These are phyloP conservation scores for Skeletonema costatum DNA, from an alignment of 108 stramenopile genomes.

Conservation along the genomic window DNA sequence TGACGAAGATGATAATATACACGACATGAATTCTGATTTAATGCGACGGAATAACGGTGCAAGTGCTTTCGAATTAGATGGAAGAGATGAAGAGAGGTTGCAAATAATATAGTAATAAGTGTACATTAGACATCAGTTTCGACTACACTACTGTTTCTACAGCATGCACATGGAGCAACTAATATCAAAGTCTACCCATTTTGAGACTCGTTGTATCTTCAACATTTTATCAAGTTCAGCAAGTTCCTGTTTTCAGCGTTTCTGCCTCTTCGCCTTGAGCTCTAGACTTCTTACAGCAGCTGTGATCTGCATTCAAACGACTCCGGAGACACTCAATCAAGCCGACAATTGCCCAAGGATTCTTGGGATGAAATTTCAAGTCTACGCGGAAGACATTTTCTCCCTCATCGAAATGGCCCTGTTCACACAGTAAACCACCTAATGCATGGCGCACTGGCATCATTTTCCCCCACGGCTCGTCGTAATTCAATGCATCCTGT, in stretches of 20 bases:
- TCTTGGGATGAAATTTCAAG: slow-evolving; percentile 80
- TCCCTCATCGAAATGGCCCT: slow-evolving; percentile 68
- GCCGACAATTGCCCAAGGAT: slow-evolving; percentile 84
- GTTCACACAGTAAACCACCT: slow-evolving; percentile 81
- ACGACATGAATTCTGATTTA: background rate
- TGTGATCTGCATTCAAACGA: slow-evolving; percentile 15
- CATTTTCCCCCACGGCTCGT: slow-evolving; percentile 95
- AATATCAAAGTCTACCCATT: slow-evolving; percentile 72
- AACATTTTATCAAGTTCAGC: slow-evolving; percentile 47
- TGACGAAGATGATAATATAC: slow-evolving; percentile 14
- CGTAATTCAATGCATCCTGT: slow-evolving; percentile 82
- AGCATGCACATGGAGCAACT: slow-evolving; percentile 74
- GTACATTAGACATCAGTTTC: background rate
- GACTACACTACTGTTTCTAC: slow-evolving; percentile 11
- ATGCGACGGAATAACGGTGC: background rate
- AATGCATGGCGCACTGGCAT: slow-evolving; percentile 87
- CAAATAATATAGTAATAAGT: background rate
- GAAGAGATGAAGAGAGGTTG: background rate
- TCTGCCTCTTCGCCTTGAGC: slow-evolving; percentile 5
- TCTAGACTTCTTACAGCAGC: slow-evolving; percentile 15
- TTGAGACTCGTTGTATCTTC: slow-evolving; percentile 44
- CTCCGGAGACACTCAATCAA: slow-evolving; percentile 61
- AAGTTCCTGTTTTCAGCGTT: slow-evolving; percentile 12
- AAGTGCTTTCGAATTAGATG: slow-evolving; percentile 1
- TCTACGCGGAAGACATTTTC: slow-evolving; percentile 77